phyloP scores from a whole-genome alignment of 805 yeast species.

The Pichia ethanolica region DNA sequence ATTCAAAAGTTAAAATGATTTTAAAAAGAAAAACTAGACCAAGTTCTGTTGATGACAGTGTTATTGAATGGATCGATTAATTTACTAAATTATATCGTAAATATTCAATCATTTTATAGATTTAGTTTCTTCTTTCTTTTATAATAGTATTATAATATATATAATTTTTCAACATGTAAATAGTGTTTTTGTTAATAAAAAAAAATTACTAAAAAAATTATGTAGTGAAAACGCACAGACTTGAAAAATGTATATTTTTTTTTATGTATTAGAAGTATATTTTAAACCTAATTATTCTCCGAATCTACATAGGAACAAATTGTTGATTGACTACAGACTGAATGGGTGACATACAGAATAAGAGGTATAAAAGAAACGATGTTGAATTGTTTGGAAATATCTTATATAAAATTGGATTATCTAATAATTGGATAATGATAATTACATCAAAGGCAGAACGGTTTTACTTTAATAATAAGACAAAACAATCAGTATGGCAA shows the following conservation, averaged over 20 bases:
- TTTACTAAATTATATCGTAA: neutral
- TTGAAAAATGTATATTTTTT: no score
- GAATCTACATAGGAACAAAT: no score
- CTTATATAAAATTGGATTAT: constrained; percentile 10
- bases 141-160: constrained; percentile 3
- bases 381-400: neutral
- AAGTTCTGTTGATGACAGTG: constrained; percentile 33
- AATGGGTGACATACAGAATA: neutral
- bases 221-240: no score
- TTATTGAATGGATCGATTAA: constrained; percentile 37
- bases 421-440: constrained; percentile 17
- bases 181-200: neutral
- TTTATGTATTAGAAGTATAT: no score
- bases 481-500: constrained; percentile 20
- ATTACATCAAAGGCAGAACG: constrained; percentile 19
- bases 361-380: neutral
- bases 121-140: constrained; percentile 4
- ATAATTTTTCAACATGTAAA: neutral
- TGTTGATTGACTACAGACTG: no score
- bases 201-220: no score
- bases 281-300: no score
- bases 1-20: constrained; percentile 49
- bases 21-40: constrained; percentile 51
- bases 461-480: constrained; percentile 15
- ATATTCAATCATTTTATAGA: no score